These are phyloP conservation scores for Sclerotinia glacialis DNA, from an alignment of 2,329 filamentous ascomycete species.

Conservation along the genomic window DNA sequence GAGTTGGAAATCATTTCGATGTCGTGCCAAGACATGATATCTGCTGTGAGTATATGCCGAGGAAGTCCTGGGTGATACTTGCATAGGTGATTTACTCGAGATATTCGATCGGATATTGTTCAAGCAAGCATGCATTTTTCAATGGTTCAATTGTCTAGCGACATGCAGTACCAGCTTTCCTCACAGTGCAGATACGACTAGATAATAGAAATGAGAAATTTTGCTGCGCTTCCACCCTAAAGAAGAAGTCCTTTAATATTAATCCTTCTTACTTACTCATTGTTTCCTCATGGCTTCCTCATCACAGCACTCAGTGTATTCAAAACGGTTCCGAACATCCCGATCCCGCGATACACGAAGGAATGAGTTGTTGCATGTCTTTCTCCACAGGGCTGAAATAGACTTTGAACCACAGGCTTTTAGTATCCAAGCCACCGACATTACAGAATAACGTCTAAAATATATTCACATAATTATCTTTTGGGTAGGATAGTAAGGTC, in stretches of 20 bases:
- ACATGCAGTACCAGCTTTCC: not conserved
- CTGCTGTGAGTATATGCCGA: not conserved
- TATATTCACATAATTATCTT: not conserved
- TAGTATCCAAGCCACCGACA: not conserved
- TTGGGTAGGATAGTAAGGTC: not conserved
- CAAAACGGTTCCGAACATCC: not conserved
- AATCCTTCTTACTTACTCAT: not conserved
- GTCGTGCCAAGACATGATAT: too few species aligned
- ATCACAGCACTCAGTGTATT: not conserved
- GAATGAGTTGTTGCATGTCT: not conserved
- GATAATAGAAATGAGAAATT: not conserved
- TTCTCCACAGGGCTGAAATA: constrained; percentile 17
- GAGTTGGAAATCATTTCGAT: not conserved
- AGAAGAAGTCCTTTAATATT: not conserved
- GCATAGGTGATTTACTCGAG: not conserved
- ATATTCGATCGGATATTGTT: not conserved
- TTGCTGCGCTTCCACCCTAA: not conserved
- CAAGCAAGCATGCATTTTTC: not conserved
- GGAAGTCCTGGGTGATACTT: not conserved
- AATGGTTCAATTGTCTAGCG: not conserved
- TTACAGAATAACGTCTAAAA: not conserved
- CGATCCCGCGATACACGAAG: not conserved
- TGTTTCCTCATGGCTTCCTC: not conserved
- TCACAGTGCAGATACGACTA: not conserved
- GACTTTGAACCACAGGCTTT: not conserved